Percentiles rank a stretch among this genome's conserved stretches.
phyloP scores from a whole-genome alignment of 2,329 filamentous ascomycete genomes.

The Clarireedia homoeocarpa region DNA sequence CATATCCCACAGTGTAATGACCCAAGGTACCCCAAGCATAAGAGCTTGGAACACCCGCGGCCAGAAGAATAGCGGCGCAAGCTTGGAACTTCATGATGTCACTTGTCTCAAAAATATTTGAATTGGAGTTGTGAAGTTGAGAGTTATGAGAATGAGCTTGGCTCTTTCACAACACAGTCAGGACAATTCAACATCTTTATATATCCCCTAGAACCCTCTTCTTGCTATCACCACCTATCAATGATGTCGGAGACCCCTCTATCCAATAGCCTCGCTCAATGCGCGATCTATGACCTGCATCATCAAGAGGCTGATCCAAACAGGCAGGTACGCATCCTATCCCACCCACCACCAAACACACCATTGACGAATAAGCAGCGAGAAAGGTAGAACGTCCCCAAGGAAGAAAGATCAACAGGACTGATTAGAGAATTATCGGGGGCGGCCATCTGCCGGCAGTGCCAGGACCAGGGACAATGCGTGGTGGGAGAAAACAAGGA shows the following conservation, averaged over 20 bases:
- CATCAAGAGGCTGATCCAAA: background rate
- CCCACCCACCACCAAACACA: background rate
- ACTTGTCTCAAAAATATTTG: background rate
- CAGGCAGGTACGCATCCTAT: constrained; percentile 4
- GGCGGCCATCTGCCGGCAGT: constrained; percentile 2
- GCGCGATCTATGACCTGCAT: background rate
- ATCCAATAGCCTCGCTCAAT: background rate
- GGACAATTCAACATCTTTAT: background rate
- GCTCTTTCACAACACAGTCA: background rate
- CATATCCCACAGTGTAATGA: constrained; percentile 56
- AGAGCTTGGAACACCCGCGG: constrained; percentile 12
- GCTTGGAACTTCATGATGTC: constrained; percentile 7
- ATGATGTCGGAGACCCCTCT: too few relatives aligned
- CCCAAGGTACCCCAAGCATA: constrained; percentile 40
- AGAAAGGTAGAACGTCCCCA: background rate
- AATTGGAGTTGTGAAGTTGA: background rate
- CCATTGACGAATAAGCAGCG: background rate
- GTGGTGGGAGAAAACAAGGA: background rate
- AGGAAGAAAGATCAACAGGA: background rate
- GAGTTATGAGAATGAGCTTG: background rate
- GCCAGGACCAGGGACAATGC: background rate
- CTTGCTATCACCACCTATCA: too few relatives aligned
- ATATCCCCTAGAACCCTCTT: background rate
- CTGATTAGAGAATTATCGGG: constrained; percentile 1
- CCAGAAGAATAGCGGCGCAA: constrained; percentile 12